Conservation (phyloP, 768 basidiomycete genomes). For the Boletus sensibilis region DNA sequence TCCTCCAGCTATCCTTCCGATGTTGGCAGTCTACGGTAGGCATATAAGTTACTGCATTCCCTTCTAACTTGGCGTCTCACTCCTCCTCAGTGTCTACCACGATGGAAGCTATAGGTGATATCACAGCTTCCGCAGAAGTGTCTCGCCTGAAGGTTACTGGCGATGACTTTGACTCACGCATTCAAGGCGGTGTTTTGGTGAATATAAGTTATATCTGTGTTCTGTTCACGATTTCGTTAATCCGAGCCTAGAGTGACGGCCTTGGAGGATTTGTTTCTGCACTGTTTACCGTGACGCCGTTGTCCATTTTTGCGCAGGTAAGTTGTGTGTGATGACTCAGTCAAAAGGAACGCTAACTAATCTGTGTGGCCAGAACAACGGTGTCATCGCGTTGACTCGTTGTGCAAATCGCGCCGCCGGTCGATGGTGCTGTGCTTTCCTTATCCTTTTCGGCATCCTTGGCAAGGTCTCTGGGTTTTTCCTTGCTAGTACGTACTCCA, state of each 20-base stretch:
- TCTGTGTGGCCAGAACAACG: slow-evolving; percentile 56
- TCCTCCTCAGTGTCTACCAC: slow-evolving; percentile 54
- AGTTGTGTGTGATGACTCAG: background rate
- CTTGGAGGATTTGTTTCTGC: slow-evolving; percentile 77
- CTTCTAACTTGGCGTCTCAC: slow-evolving; percentile 2
- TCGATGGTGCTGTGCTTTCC: slow-evolving; percentile 75
- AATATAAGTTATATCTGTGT: slow-evolving; percentile 8
- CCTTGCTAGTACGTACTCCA: slow-evolving; percentile 56
- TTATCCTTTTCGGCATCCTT: slow-evolving; percentile 76
- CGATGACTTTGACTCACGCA: slow-evolving; percentile 72
- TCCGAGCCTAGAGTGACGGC: slow-evolving; percentile 59
- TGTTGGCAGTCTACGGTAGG: slow-evolving; percentile 59
- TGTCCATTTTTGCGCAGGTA: slow-evolving; percentile 75
- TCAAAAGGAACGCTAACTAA: background rate
- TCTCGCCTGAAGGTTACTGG: slow-evolving; percentile 74
- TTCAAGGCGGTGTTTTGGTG: slow-evolving; percentile 80
- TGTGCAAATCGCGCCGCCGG: slow-evolving; percentile 81
- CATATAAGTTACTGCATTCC: background rate
- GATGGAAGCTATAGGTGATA: slow-evolving; percentile 86
- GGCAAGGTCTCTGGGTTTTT: slow-evolving; percentile 85
- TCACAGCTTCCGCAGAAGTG: slow-evolving; percentile 80
- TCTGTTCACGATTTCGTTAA: background rate
- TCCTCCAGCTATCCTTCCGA: slow-evolving; percentile 62
- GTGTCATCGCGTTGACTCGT: slow-evolving; percentile 79
- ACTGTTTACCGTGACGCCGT: slow-evolving; percentile 76